These are phyloP conservation scores for Protomyces lactucae-debilis DNA, from an alignment of 1,139 yeast species.

Conservation along the genomic window DNA sequence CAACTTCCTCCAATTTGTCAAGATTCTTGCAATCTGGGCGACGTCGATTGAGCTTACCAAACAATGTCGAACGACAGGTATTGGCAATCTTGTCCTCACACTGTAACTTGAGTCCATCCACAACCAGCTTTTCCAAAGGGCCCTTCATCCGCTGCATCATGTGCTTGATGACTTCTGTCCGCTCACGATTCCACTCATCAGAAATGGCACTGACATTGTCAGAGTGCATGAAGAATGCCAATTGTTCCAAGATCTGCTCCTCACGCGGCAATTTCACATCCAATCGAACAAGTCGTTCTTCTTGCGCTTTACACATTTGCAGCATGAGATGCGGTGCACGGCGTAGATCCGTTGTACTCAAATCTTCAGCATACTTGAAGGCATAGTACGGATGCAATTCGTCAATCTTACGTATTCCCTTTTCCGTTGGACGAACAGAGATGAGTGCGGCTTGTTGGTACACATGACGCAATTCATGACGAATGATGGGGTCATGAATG, in stretches of 20 bases:
- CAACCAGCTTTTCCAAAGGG: slow-evolving; percentile 67
- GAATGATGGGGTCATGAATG: slow-evolving; percentile 72
- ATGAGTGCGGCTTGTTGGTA: slow-evolving; percentile 59
- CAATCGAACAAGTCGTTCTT: slow-evolving; percentile 51
- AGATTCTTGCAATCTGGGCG: slow-evolving; percentile 42
- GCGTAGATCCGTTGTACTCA: slow-evolving; percentile 68
- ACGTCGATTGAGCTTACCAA: slow-evolving; percentile 66
- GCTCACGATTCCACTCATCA: slow-evolving; percentile 72
- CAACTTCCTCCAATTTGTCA: slow-evolving; percentile 41
- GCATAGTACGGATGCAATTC: slow-evolving; percentile 78
- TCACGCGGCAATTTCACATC: slow-evolving; percentile 42
- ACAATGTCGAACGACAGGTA: slow-evolving; percentile 64
- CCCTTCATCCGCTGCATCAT: slow-evolving; percentile 68
- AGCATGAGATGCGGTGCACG: slow-evolving; percentile 73
- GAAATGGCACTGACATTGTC: slow-evolving; percentile 82
- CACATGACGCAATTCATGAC: slow-evolving; percentile 71
- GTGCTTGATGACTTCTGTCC: slow-evolving; percentile 60
- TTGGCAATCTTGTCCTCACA: slow-evolving; percentile 68
- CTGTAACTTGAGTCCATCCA: slow-evolving; percentile 73
- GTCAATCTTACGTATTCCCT: slow-evolving; percentile 78
- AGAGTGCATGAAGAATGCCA: slow-evolving; percentile 57
- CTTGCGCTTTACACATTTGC: slow-evolving; percentile 88
- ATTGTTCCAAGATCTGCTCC: slow-evolving; percentile 44
- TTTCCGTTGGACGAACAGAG: slow-evolving; percentile 75
- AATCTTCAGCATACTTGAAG: slow-evolving; percentile 82